A percentile compares a stretch with the other conserved stretches of the same genome.
phyloP scores from a whole-genome alignment of 805 yeast genomes.

The Debaryomyces castellii region DNA sequence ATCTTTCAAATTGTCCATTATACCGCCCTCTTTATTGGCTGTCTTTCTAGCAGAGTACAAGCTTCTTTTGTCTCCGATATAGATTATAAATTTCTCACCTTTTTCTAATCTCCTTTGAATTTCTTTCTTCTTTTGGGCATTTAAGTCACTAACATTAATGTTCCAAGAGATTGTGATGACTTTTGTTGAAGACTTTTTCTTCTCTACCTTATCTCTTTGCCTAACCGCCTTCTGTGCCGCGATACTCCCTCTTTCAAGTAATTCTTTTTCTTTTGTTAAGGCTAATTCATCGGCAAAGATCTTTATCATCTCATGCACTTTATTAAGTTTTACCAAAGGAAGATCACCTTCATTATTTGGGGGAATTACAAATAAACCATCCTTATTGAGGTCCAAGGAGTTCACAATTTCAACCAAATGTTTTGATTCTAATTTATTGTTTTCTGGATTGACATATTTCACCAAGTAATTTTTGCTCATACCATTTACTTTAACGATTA shows the following conservation, averaged over 20 bases:
- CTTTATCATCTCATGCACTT: conserved; percentile 31
- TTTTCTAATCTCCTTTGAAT: conserved; percentile 29
- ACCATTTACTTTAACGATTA: conserved; percentile 21
- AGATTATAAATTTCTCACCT: conserved; percentile 32
- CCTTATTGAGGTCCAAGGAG: conserved; percentile 19
- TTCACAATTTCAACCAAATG: conserved; percentile 35
- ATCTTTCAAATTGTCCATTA: conserved; percentile 5
- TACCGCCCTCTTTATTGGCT: conserved; percentile 10
- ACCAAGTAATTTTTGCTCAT: conserved; percentile 21
- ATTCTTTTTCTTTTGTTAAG: conserved; percentile 24
- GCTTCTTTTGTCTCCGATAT: conserved; percentile 20
- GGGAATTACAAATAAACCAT: conserved; percentile 25
- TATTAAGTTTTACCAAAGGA: conserved; percentile 28
- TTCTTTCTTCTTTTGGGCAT: conserved; percentile 36
- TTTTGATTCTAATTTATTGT: conserved; percentile 17
- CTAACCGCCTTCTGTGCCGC: conserved; percentile 27
- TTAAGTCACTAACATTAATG: conserved; percentile 38
- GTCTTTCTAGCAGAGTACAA: conserved; percentile 14
- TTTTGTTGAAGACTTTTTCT: conserved; percentile 36
- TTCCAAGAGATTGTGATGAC: conserved; percentile 34
- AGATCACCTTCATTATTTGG: conserved; percentile 14
- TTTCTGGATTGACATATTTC: conserved; percentile 23
- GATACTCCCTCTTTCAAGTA: conserved; percentile 32
- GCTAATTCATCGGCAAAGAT: conserved; percentile 33
- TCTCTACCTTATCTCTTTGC: conserved; percentile 30